Conservation (phyloP, 768 basidiomycete species). For the Russula olivacea region DNA sequence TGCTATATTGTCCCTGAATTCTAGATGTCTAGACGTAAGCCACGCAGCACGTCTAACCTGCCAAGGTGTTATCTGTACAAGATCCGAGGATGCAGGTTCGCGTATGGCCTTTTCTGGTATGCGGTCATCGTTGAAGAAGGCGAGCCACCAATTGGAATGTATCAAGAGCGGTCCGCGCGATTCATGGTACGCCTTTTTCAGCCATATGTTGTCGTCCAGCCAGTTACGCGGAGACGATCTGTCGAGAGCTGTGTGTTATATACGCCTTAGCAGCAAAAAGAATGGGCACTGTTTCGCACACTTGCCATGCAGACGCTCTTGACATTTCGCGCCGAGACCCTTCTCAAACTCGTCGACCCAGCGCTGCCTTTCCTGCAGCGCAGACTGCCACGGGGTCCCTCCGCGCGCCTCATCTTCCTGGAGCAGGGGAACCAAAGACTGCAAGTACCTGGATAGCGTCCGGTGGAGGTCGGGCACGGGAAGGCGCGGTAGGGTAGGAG, state of each 20-base stretch:
- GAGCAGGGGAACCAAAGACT: conserved; percentile 72
- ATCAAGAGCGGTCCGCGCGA: conserved; percentile 80
- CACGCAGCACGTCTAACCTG: conserved; percentile 83
- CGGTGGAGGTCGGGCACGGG: conserved; percentile 76
- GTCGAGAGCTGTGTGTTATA: conserved; percentile 60
- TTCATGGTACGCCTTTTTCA: conserved; percentile 79
- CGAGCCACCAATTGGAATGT: conserved; percentile 96
- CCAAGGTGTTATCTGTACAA: conserved; percentile 59
- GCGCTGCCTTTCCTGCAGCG: conserved; percentile 48
- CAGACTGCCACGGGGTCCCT: conserved; percentile 44
- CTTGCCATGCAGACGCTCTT: conserved; percentile 67
- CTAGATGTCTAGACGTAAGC: conserved; percentile 63
- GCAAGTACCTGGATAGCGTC: conserved; percentile 72
- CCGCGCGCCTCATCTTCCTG: conserved; percentile 64
- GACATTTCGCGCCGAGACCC: conserved; percentile 62
- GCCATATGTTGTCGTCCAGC: conserved; percentile 93
- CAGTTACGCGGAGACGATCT: conserved; percentile 81
- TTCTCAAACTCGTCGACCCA: conserved; percentile 65
- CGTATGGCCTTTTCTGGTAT: conserved; percentile 43
- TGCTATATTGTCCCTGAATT: conserved; percentile 62
- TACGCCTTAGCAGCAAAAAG: conserved; percentile 9
- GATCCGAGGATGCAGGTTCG: conserved; percentile 21
- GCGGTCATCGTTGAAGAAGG: conserved; percentile 66
- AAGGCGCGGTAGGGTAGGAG: conserved; percentile 50
- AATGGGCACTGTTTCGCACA: conserved; percentile 17